Base-by-base conservation (phyloP, 2,329 filamentous ascomycete species). In the Hymenoscyphus occultus region DNA sequence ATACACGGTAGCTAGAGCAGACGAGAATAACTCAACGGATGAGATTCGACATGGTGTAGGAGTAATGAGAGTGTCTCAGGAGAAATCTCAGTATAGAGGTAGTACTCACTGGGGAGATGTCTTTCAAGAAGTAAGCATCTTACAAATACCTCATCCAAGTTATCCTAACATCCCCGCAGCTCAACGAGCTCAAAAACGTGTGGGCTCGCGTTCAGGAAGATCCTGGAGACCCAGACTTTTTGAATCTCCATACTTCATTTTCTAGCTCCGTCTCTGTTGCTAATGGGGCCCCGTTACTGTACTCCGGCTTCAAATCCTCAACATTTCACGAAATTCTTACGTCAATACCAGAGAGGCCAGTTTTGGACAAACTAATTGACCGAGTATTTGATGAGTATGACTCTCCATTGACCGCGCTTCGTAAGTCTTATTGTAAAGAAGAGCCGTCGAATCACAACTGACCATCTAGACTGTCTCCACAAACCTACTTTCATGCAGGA, bases 151-250 rank as follows among this genome's bases (percentile, higher is more conserved):
- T 45, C 16, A 48, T 35, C 28, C 10, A 35, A 28, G 22, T 13
- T 9, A 9, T 31, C 13, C 54, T 56, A 10, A 56, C 54, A 16
- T 9, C 22, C 7, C 10, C 5, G 31, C 16, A 70, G 69, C 48
- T 71, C 14, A 65, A 67, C 31, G 68, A 70, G 42, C 64, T 71
- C 42, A 71, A 70, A 45, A 80, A 80, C 22, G 86, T 84, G 48
- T 92, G 97, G 78, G 93, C 93, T 76, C 93, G 95, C 74, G 92
- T 96, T 69, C 84, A 93, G 67, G 91, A 95, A 73, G 87, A 87
- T 65, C 91, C 93, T 71, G 86, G 91, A 70, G 86, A 90, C 10
- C 13, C 12, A 32, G 31, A 35, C 31, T 5, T 62, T 5, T 16
- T 22, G 71, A 88, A 87, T 71, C 86, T 95, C 56, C 84, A 88